A percentile compares a stretch with the other conserved stretches of the same genome.
These are phyloP conservation scores for Colletotrichum sansevieriae DNA, from an alignment of 2,329 filamentous ascomycete genomes.

Conservation along the genomic window DNA sequence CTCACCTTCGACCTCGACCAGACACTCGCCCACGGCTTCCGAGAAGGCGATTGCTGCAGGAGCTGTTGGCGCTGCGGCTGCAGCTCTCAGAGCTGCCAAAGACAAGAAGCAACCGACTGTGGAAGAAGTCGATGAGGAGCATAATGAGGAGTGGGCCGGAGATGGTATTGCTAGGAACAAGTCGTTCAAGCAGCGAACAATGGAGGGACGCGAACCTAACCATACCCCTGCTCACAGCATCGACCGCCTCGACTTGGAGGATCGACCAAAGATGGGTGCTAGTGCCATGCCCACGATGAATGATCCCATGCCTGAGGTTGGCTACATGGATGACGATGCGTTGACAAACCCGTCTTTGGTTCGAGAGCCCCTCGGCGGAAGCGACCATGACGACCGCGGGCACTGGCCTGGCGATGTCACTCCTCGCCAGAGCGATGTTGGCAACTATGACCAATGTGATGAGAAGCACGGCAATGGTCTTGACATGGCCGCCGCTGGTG, in stretches of 20 bases:
- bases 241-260: slow-evolving; percentile 67
- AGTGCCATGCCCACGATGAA: slow-evolving; percentile 77
- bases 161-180: slow-evolving; percentile 70
- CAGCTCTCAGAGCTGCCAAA: slow-evolving; percentile 64
- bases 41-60: slow-evolving; percentile 70
- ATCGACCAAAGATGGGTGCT: slow-evolving; percentile 71
- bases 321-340: slow-evolving; percentile 76
- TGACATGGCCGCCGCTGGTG: slow-evolving; percentile 64
- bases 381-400: slow-evolving; percentile 46
- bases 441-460: slow-evolving; percentile 47
- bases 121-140: slow-evolving; percentile 51
- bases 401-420: slow-evolving; percentile 49
- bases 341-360: slow-evolving; percentile 89
- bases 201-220: slow-evolving; percentile 67
- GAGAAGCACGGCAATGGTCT: slow-evolving; percentile 49
- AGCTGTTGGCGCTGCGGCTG: slow-evolving; percentile 66
- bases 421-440: slow-evolving; percentile 50
- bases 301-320: slow-evolving; percentile 83
- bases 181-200: slow-evolving; percentile 75
- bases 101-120: slow-evolving; percentile 56
- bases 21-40: slow-evolving; percentile 66
- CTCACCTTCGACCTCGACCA: slow-evolving; percentile 65
- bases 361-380: slow-evolving; percentile 76
- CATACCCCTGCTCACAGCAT: slow-evolving; percentile 71
- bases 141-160: slow-evolving; percentile 54